A percentile compares a stretch with the other conserved stretches of the same genome.
Conservation (phyloP, 2,329 filamentous ascomycete genomes). For the Nemania serpens region DNA sequence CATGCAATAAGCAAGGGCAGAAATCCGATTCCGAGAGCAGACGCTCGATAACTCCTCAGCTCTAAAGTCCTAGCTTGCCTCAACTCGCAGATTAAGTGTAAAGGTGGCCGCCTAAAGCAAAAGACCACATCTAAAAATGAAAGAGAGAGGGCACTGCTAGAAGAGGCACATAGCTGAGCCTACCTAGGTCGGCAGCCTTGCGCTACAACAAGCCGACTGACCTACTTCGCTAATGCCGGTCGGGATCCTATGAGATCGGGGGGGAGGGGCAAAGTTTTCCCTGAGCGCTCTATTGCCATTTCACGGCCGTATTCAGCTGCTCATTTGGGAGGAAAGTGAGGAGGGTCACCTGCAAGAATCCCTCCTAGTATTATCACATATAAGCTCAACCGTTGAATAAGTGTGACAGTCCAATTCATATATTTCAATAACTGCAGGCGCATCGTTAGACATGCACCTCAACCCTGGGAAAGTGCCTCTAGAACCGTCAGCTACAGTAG, state of each 20-base stretch:
- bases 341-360: neutral
- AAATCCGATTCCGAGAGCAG: neutral
- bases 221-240: neutral
- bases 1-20: slow-evolving; percentile 21
- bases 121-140: neutral
- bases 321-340: neutral
- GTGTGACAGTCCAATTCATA: slow-evolving; percentile 1
- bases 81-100: slow-evolving; percentile 10
- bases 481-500: slow-evolving; percentile 1
- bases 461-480: slow-evolving; percentile 7
- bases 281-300: neutral
- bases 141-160: neutral
- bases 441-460: slow-evolving; percentile 7
- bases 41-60: neutral
- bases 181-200: neutral
- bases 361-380: neutral
- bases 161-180: neutral
- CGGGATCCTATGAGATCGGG: neutral
- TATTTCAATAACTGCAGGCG: slow-evolving; percentile 1
- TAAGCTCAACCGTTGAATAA: neutral
- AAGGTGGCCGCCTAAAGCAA: slow-evolving; percentile 15
- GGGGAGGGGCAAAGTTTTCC: neutral
- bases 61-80: neutral
- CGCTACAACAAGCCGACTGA: neutral
- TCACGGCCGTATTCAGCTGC: slow-evolving; percentile 12